Conservation (phyloP, 768 basidiomycete species). For the Lactarius tabidus region DNA sequence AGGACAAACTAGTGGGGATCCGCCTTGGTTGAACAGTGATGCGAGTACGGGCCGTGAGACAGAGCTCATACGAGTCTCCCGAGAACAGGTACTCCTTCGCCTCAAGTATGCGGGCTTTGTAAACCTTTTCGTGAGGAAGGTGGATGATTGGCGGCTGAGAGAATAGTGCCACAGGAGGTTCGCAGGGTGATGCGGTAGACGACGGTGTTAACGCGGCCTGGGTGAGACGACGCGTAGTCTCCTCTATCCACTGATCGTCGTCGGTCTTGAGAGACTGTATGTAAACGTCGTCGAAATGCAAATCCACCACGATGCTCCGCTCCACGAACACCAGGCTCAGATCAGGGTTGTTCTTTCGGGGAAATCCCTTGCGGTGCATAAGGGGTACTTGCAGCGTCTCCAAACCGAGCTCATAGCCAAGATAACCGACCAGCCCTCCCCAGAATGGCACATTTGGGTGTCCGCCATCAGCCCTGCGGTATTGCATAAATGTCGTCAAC, state of each 20-base stretch:
- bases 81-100: constrained; percentile 73
- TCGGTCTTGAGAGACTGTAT: constrained; percentile 60
- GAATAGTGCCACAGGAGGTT: constrained; percentile 11
- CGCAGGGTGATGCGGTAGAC: not conserved
- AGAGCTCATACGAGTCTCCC: constrained; percentile 93
- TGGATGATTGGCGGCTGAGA: constrained; percentile 34
- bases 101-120: constrained; percentile 62
- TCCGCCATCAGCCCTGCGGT: constrained; percentile 46
- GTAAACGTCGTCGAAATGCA: constrained; percentile 43
- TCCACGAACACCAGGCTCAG: constrained; percentile 75
- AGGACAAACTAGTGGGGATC: constrained; percentile 45
- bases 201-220: constrained; percentile 22
- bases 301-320: constrained; percentile 70
- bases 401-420: constrained; percentile 79
- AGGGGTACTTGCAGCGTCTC: constrained; percentile 47
- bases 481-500: constrained; percentile 65
- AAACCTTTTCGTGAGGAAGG: constrained; percentile 55
- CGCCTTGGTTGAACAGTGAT: constrained; percentile 38
- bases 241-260: constrained; percentile 59
- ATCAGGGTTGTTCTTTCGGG: constrained; percentile 51
- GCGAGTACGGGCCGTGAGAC: constrained; percentile 72
- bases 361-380: constrained; percentile 29
- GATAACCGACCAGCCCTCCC: constrained; percentile 75
- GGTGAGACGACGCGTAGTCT: constrained; percentile 37
- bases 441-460: constrained; percentile 63